These are phyloP conservation scores for Mycena latifolia DNA, from an alignment of 768 basidiomycete genomes.

Conservation along the genomic window DNA sequence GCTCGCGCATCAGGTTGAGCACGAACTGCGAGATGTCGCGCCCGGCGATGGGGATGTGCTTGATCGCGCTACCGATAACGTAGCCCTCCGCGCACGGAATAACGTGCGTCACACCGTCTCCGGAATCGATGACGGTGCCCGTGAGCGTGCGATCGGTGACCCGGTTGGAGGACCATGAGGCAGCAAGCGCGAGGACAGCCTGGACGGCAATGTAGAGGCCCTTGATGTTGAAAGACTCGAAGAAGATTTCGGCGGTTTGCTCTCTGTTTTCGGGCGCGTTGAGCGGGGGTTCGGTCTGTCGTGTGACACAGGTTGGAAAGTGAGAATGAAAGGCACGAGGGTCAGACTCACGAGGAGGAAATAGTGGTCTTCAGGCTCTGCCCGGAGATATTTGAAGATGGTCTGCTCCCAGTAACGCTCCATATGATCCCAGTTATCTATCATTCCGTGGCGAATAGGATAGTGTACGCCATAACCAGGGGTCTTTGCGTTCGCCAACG, in stretches of 20 bases:
- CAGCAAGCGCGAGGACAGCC: constrained; percentile 97
- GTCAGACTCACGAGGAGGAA: constrained; percentile 86
- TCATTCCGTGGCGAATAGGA: constrained; percentile 97
- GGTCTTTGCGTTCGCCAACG: constrained; percentile 94
- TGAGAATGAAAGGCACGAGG: not conserved
- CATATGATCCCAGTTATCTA: constrained; percentile 99
- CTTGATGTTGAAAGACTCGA: constrained; percentile 99
- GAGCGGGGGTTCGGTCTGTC: constrained; percentile 98
- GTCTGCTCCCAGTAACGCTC: constrained; percentile 99
- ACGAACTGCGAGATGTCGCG: constrained; percentile 98
- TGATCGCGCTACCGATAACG: constrained; percentile 98
- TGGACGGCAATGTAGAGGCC: constrained; percentile 99
- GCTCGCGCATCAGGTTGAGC: constrained; percentile 94
- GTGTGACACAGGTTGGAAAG: not conserved
- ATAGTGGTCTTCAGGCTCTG: constrained; percentile 99
- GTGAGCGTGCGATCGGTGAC: constrained; percentile 93
- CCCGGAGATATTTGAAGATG: constrained; percentile 99
- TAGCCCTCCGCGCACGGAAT: constrained; percentile 97
- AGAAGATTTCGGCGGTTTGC: constrained; percentile 99
- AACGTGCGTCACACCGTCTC: constrained; percentile 99
- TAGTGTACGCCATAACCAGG: constrained; percentile 95
- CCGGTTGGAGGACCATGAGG: constrained; percentile 94
- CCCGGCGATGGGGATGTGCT: constrained; percentile 98
- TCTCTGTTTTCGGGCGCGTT: constrained; percentile 99
- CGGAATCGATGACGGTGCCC: constrained; percentile 98